Evolutionary conservation across 129 eudicot species (phyloP), one percentile per base, ranked within the genome.

Genomic region (Helianthus tuberosus): DNA sequence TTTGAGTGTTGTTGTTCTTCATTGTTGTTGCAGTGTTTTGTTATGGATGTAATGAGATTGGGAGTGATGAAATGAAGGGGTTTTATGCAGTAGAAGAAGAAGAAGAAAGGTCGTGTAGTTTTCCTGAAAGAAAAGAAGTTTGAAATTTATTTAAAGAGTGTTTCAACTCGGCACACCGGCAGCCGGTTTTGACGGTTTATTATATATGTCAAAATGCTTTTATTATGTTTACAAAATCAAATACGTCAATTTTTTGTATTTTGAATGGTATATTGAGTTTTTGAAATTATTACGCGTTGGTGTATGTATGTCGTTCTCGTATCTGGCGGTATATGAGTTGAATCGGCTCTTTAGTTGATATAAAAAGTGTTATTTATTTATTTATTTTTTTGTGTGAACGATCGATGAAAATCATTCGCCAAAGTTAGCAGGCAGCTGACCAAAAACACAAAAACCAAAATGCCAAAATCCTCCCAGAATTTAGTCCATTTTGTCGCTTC

Each of bases 1-100:
- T 67, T 6, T 76, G 64, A n/a, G 72, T 73, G 8, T 77, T 81
- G n/a, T 75, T 68, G 46, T 77, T 82, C 64, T 64, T 84, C 85
- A 81, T 81, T 88, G 72, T 85, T n/a, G 3, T 55, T 6, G 0
- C 2, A 27, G 32, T 0, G 32, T 27, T 27, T 27, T 27, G 32
- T 27, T 27, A 0, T 5, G 8, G 32, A 5, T 55, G 1, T 54
- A 11, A 13, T 2, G 44, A 39, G 44, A 39, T 3, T 59, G 46
- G 2, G 6, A 61, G 32, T 61, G 66, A 43, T 3, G 66, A 17
- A 57, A 54, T 54, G 68, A 69, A 53, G 61, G 69, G 79, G 35
- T 47, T 81, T 72, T 78, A 71, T 78, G 80, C 23, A 20, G 23
- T 20, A 20, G 23, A 20, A 20, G 8, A 41, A 58, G 64, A 53